Evolutionary conservation across 2,329 filamentous ascomycete species (phyloP), one percentile per base, ranked within the genome.

Genomic region (Zasmidium cellare): DNA sequence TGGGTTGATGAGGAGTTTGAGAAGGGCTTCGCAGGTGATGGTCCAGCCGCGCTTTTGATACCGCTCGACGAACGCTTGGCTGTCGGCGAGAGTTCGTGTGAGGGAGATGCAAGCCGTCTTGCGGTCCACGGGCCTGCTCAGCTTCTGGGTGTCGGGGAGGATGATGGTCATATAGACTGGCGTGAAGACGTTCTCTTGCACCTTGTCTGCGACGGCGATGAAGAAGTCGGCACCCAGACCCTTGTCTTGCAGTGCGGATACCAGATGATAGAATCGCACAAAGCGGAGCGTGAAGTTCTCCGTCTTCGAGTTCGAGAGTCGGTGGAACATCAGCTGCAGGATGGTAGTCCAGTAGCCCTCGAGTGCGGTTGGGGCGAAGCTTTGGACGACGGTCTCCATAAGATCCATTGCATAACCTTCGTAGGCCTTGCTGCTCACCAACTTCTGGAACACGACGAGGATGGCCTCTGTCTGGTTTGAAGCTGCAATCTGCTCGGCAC

Each of bases 191-290:
- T 82, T 80, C 35, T 84, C 79, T 74, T 97, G 92, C 25, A 97
- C 82, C 61, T 86, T 81, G 71, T 97, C 90, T n/a, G 90, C 87
- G 62, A 91, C 84, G 64, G 83, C 83, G 76, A 97, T 90, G 77
- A 97, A 94, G 78, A 91, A 96, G 75, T 99, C 94, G 7, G 92
- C 85, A 49, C 93, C 94, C 57, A 94, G 86, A n/a, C 92, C 91
- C 65, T 86, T 85, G 62, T 94, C 88, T 31, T 89, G 85, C 61
- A 82, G 83, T 18, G 92, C 90, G 25, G 90, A 91, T 55, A 97
- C 84, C 62, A 97, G 87, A 75, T 99, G 93, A 74, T 96, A 99
- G 80, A 99, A 96, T 31, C 92, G 88, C 54, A 92, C 89, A 72
- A 99, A 97, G 53, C 92, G 88, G 55, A 91, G 79, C 67, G 92